Evolutionary conservation across 495 filamentous ascomycete species (phyloP), one percentile per base, ranked within the genome.

Genomic region (Cenococcum geophilum): DNA sequence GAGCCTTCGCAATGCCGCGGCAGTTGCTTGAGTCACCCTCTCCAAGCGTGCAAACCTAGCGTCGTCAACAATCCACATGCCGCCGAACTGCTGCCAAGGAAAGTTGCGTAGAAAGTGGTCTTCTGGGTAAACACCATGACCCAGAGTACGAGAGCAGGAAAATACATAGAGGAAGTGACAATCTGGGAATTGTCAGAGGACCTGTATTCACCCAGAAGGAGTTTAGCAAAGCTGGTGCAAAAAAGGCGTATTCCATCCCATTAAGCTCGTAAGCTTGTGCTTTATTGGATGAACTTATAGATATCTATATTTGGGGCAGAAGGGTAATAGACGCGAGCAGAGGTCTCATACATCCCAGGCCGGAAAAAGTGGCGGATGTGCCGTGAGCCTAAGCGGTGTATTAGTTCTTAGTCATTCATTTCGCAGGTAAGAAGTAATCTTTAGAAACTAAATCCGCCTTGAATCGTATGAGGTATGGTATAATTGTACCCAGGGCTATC

Each of bases 301-400:
- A 66, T 61, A 43, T 21, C 58, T 21, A 34, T 10, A 43, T 34
- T 36, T 57, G 40, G 27, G 27, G 27, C 6, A 20, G 48, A 60
- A 45, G 47, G 32, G 21, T 32, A 45, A 21, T 12, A 43, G 18
- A 50, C 23, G 36, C 42, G 21, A 50, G 42, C 1, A 34, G 37
- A n/a, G 10, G 16, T 60, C 52, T 68, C 66, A 64, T 68, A 68
- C 66, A 68, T 68, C 66, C 66, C 66, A 68, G 59, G 62, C 66
- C 4, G 66, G 66, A 42, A 65, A 64, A 53, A 64, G 32, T 20
- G 61, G 66, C 14, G 66, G 66, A 58, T 56, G 59, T 25, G 66
- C 66, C 9, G 66, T 65, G 21, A 68, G 59, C 61, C 66, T 68
- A 58, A 1, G 16, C 25, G 22, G 14, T 23, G 25, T 58, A 60